Percentiles rank a stretch among this genome's conserved stretches.
phyloP scores from a whole-genome alignment of 2,329 filamentous ascomycete species.

The Ophiostoma piceae region DNA sequence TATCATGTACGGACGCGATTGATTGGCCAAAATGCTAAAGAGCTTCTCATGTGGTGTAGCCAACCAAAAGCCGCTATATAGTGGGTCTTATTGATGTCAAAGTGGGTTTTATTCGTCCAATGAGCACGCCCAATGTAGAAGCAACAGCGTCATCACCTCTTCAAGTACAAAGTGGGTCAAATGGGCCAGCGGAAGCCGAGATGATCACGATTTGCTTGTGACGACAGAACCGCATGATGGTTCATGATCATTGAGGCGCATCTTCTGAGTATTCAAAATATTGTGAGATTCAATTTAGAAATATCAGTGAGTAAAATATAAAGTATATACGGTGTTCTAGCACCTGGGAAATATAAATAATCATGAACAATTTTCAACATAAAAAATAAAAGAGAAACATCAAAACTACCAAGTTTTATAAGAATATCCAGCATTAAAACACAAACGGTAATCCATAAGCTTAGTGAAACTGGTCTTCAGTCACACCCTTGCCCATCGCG shows the following conservation, averaged over 20 bases:
- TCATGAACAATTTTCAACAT: neutral
- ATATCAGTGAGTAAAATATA: neutral
- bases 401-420: neutral
- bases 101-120: no score
- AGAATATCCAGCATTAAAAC: neutral
- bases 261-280: no score
- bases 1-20: neutral
- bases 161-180: neutral
- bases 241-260: neutral
- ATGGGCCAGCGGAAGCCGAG: constrained; percentile 13
- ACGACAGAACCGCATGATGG: neutral
- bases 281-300: no score
- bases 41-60: neutral
- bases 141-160: constrained; percentile 1
- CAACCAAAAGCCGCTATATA: neutral
- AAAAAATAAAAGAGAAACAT: neutral
- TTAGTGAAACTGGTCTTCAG: constrained; percentile 91
- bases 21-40: neutral
- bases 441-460: neutral
- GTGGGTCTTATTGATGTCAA: neutral
- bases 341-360: neutral
- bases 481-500: constrained; percentile 96
- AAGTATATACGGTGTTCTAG: neutral
- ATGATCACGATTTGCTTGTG: constrained; percentile 11
- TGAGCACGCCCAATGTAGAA: neutral